Base-by-base conservation (phyloP, 2,329 filamentous ascomycete genomes). In the Arachnomyces sp. region DNA sequence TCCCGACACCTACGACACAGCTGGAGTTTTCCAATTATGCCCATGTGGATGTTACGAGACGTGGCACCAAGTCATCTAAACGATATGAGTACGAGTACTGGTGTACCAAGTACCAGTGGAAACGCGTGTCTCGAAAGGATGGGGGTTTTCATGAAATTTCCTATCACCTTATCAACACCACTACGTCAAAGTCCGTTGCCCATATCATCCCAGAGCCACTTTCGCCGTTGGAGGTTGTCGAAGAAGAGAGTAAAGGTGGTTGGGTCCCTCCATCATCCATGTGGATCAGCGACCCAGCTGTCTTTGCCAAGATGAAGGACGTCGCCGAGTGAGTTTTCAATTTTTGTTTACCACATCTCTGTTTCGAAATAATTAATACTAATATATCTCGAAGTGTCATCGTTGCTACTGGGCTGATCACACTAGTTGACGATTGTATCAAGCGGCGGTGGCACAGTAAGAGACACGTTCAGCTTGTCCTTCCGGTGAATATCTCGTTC, bases 1-100 rank as follows among this genome's bases (percentile, higher is more conserved):
- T 70, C 33, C 77, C 84, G 13, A 84, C 81, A 43, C 87, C 94
- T 60, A 82, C 76, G 28, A 84, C 90, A 59, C 85, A 88, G 64
- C 75, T 98, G 28, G 90, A 96, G 59, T 98, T 95, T 60, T 93
- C 87, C 49, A 98, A 96, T 67, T 98, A 98, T 59, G 90, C 90
- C 2, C 87, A 92, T 52, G 79, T 96, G 31, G 84, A 94, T 49
- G 67, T 98, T 37, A 79, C 76, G 50, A 78, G 85, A 31, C 72
- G 77, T 16, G 82, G 82, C 5, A 68, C 74, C 37, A 80, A 77
- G 50, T 69, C 73, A 33, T 72, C 72, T 47, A 90, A 88, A 64
- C 76, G 79, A 46, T 96, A 95, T 60, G 84, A 88, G 40, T 95
- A 94, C 54, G 83, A 90, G 57, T 94, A 94, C 72, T 96, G 92